phyloP scores from a whole-genome alignment of 2,329 filamentous ascomycete species.

The Claviceps digitariae region DNA sequence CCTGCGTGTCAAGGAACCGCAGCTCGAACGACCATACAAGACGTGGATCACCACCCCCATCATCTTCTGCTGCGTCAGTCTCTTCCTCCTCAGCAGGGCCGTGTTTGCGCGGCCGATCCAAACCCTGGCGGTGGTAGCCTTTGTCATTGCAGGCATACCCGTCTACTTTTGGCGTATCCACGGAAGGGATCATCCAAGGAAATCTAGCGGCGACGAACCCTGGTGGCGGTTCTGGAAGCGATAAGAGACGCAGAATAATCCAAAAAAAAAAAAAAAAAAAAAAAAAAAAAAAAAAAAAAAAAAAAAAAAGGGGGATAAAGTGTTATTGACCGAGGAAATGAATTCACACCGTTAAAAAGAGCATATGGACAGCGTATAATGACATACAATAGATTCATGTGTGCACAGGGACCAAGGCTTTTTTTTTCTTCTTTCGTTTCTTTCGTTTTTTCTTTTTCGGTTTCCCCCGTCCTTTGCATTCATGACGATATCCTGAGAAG shows the following conservation, averaged over 20 bases:
- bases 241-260: background rate
- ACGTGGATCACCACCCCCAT: constrained; percentile 97
- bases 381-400: background rate
- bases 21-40: constrained; percentile 78
- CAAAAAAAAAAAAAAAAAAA: background rate
- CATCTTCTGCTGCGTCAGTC: constrained; percentile 93
- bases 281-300: no score
- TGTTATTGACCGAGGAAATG: no score
- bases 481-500: background rate
- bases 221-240: constrained; percentile 50
- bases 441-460: background rate
- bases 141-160: constrained; percentile 70
- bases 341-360: no score
- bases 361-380: no score
- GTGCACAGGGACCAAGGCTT: background rate
- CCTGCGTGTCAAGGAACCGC: constrained; percentile 72
- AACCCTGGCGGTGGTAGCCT: constrained; percentile 73
- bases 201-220: constrained; percentile 25
- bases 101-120: constrained; percentile 86
- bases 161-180: constrained; percentile 82
- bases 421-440: background rate
- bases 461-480: background rate
- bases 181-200: constrained; percentile 40
- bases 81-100: constrained; percentile 79
- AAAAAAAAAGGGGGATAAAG: no score